Base-by-base conservation (phyloP, 2,329 filamentous ascomycete species). In the Pyrenophora tritici-repentis region DNA sequence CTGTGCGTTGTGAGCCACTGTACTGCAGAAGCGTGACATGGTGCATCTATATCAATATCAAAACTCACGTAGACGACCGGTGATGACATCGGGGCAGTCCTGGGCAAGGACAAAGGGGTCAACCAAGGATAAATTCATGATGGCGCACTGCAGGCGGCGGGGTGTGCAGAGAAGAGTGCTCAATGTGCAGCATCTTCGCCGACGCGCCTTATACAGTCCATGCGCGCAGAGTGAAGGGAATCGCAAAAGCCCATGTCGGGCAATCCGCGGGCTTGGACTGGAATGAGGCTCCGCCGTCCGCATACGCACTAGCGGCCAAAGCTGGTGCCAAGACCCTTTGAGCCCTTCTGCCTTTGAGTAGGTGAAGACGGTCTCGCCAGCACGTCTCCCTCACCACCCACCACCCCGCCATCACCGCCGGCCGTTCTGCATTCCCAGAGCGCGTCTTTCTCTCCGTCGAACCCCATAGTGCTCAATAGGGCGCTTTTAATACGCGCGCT, bases 31-130 rank as follows among this genome's bases (percentile, higher is more conserved):
- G 32, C n/a, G 32, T 22, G 26, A 85, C 61, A 83, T 85, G 51
- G 84, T 82, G 75, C 87, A 26, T 16, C 3, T 29, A 29, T 29
- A 29, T 29, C 22, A 24, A 84, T 20, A 84, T 83, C 26, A 22
- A 36, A 85, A 73, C 77, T 66, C 78, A 83, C 93, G 89, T 58
- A 99, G 87, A 50, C 89, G 92, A 69, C 90, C 90, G 29, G 89
- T 92, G 61, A 96, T 88, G 55, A 89, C 86, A 70, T 97, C 92
- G 46, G 93, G 92, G 72, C 94, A 96, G 77, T 97, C 92, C 75
- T 87, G 84, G 20, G 85, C 86, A 55, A 89, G 80, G 59, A 87
- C 82, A 66, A 88, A 88, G 18, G 87, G 87, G 70, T 90, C 87
- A 56, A 86, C 81, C 35, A 90, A 81, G 44, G 86, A 84, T 59